Conservation (phyloP, 140 eudicot genomes). For the Anethum foeniculum region DNA sequence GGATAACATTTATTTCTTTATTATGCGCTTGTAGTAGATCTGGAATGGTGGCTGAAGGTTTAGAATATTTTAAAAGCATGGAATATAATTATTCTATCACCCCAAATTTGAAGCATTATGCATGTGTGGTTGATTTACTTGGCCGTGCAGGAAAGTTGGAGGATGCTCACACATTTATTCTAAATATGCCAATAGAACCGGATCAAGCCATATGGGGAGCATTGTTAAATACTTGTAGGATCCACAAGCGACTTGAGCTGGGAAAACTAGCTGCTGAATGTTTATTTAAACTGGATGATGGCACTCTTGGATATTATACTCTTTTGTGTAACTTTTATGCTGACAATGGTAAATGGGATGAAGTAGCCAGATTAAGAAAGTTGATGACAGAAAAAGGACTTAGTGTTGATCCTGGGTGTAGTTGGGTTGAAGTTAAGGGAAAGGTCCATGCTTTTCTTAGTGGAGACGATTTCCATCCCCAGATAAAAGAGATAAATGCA, state of each 20-base stretch:
- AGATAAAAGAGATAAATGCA: conserved; percentile 42
- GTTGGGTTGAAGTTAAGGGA: conserved; percentile 98
- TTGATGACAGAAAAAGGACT: conserved; percentile 68
- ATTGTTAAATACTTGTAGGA: conserved; percentile 67
- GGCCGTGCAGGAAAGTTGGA: conserved; percentile 76
- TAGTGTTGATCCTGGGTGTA: conserved; percentile 72
- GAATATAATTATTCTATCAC: conserved; percentile 25
- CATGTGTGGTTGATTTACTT: conserved; percentile 86
- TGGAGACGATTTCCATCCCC: conserved; percentile 68
- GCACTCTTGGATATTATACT: conserved; percentile 47
- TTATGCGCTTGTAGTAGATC: conserved; percentile 80
- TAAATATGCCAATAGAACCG: conserved; percentile 50
- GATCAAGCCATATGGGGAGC: conserved; percentile 96
- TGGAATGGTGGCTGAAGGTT: conserved; percentile 64
- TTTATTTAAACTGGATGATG: conserved; percentile 36
- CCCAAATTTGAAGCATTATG: conserved; percentile 71
- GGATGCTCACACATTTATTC: conserved; percentile 46
- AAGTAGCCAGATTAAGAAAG: conserved; percentile 48
- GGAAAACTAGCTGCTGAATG: conserved; percentile 57
- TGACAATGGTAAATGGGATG: conserved; percentile 68
- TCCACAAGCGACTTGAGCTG: conserved; percentile 49
- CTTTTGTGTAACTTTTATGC: conserved; percentile 68
- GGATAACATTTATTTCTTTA: conserved; percentile 55
- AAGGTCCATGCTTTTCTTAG: conserved; percentile 74
- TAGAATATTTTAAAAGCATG: conserved; percentile 55